Evolutionary conservation across 1,139 yeast species (phyloP), one percentile per base, ranked within the genome.

Genomic region (Wickerhamomyces sp.): DNA sequence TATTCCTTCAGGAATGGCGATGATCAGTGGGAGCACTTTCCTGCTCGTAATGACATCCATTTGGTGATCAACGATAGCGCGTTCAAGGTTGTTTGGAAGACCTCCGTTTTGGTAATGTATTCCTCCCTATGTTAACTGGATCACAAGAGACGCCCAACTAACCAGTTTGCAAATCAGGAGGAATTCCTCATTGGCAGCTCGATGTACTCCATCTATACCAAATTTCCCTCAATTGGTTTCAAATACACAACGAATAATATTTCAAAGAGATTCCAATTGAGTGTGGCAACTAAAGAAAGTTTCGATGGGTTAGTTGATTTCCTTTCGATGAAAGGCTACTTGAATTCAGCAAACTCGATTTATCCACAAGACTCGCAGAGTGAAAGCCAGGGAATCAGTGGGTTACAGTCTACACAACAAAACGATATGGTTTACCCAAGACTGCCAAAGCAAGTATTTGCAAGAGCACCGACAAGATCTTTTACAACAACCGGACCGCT

Each of bases 21-120:
- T n/a, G 16, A 25, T 13, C 21, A 34, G 5, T 50, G 54, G 54
- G 41, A 42, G 29, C 51, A 49, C 26, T 45, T 49, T 33, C 53
- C 52, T 3, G 31, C 51, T 1, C 35, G 50, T 23, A 33, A 36
- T 26, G 54, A 43, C 16, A 36, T 49, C 16, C 20, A 28, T 12
- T 38, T 42, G 23, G 18, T 20, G 15, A 22, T 21, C 18, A 28
- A 27, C 30, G 20, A 26, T 5, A 17, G 31, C 10, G 15, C 27
- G 6, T 26, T 45, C 22, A 43, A 43, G 28, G 18, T 46, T 26
- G 30, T 41, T 22, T 46, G 50, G 50, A 44, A 40, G 32, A 24
- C 41, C 23, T 29, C 46, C 10, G 37, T 40, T 13, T 23, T 46
- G 36, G 50, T 46, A 38, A 16, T n/a, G n/a, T n/a, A n/a, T n/a